Evolutionary conservation across 208 protist species (phyloP), one percentile per base, ranked within the genome.

Genomic region (Crithidia fasciculata): DNA sequence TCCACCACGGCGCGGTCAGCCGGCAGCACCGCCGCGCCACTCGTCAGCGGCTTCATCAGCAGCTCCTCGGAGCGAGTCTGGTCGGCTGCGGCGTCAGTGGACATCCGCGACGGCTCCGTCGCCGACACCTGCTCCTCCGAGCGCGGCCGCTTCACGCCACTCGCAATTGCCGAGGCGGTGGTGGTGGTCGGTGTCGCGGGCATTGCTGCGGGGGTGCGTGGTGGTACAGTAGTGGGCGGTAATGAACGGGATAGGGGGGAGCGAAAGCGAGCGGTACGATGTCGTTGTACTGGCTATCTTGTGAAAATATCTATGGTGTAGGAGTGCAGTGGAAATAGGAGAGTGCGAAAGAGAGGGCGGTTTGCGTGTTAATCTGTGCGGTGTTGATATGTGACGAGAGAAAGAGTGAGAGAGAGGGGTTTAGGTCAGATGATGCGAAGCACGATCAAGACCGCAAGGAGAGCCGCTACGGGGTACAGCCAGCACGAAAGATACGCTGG

Each of bases 11-110:
- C 56, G 44, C 39, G 50, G 18, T 52, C 75, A 2, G 66, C 59
- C 37, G 50, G 54, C 72, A 62, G 40, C 63, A 68, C 69, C 60
- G 37, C 55, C 13, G 59, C 69, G 18, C 49, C 53, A 9, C 55
- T 8, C 36, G 54, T 53, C 18, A 69, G 15, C 10, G 65, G 62
- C 62, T 72, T 74, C 54, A 55, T 37, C 36, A 61, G 52, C 16
- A 72, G 19, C 5, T 69, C 52, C 28, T 55, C 57, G 43, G 60
- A n/a, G 45, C 39, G 62, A 13, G 40, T 55, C 16, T 72, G 47
- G 43, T 66, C 43, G 50, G 57, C 45, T 7, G 39, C 57, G 28
- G 54, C 56, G 49, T 61, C 36, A 0, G 45, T 41, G 47, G 50
- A 37, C 28, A 37, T 39, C 54, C 54, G 54, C 54, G 54, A 37